A percentile compares a stretch with the other conserved stretches of the same genome.
These are phyloP conservation scores for Corymbia citriodora DNA, from an alignment of 441 rosid species.

Conservation along the genomic window DNA sequence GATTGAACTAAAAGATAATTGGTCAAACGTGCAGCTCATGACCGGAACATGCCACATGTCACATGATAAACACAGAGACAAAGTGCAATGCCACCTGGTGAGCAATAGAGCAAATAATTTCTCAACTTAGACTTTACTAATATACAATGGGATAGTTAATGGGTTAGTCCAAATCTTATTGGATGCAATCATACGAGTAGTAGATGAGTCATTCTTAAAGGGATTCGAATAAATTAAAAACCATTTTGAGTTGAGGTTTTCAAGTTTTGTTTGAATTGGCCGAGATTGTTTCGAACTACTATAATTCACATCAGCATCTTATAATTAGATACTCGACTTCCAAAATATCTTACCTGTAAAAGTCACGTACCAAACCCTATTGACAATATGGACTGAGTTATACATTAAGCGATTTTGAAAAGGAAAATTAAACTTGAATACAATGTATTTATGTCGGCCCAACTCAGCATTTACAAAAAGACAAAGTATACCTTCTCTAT, in stretches of 20 bases:
- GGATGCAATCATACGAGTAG: neutral
- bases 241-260: neutral
- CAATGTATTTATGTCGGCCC: rapidly evolving
- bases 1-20: neutral
- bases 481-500: neutral
- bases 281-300: neutral
- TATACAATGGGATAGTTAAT: neutral
- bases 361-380: neutral
- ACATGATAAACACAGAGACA: neutral
- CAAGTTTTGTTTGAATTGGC: rapidly evolving
- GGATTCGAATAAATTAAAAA: neutral
- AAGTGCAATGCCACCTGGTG: neutral
- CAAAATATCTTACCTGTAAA: neutral
- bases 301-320: neutral
- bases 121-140: neutral
- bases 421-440: neutral
- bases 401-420: neutral
- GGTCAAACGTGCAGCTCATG: neutral
- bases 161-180: neutral
- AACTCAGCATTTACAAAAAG: neutral
- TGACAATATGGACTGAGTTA: rapidly evolving
- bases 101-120: neutral
- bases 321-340: too few species aligned
- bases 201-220: neutral
- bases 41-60: neutral